Conservation (phyloP, 2,329 filamentous ascomycete species). For the Fusarium brevicatenulatum region DNA sequence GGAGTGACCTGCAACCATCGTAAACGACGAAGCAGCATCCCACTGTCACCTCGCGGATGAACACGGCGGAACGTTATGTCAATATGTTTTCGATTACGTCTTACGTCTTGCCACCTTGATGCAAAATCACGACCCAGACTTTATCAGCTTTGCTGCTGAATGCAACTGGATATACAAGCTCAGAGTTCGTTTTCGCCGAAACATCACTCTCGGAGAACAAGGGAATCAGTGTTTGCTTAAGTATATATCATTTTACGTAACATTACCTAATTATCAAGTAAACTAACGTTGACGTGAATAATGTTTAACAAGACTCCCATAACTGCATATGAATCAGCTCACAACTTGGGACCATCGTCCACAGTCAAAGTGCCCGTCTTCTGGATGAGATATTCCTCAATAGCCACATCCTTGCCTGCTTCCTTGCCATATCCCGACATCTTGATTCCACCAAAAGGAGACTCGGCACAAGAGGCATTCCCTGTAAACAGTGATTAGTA, state of each 20-base stretch:
- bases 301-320: fast-evolving
- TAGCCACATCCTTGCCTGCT: slow-evolving; percentile 55
- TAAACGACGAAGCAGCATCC: no score
- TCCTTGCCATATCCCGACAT: slow-evolving; percentile 32
- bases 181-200: fast-evolving
- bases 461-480: slow-evolving; percentile 49
- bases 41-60: background rate
- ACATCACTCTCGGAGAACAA: background rate
- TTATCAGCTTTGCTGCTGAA: fast-evolving
- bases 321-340: fast-evolving
- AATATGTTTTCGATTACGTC: no score
- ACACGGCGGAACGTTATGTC: background rate
- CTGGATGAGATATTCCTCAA: slow-evolving; percentile 55
- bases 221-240: fast-evolving
- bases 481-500: background rate
- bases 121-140: fast-evolving
- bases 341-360: background rate
- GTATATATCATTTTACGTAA: fast-evolving
- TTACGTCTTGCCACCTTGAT: no score
- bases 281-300: background rate
- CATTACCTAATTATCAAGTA: no score
- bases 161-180: fast-evolving
- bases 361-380: slow-evolving; percentile 46
- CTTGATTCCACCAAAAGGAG: slow-evolving; percentile 46
- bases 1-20: fast-evolving